phyloP scores from a whole-genome alignment of 331 rosid species.

The Stylosanthes scabra region DNA sequence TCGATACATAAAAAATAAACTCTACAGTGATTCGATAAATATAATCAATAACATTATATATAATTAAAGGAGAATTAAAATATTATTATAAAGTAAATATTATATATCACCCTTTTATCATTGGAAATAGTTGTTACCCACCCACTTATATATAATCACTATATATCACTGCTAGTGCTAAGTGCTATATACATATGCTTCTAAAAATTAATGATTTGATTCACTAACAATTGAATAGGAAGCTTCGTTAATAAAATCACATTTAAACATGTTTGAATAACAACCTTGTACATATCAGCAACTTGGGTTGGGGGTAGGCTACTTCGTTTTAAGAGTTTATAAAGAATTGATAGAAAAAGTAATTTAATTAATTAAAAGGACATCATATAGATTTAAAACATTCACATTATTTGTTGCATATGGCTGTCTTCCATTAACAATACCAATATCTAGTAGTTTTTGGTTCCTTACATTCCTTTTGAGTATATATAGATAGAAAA shows the following conservation, averaged over 20 bases:
- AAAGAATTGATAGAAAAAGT: not conserved
- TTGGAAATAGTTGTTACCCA: not conserved
- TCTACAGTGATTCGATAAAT: no score
- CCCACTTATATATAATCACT: no score
- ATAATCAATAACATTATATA: no score
- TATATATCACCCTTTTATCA: not conserved
- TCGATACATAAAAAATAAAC: no score
- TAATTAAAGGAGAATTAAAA: no score
- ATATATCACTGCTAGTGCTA: not conserved
- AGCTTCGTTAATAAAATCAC: not conserved
- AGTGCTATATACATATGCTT: not conserved
- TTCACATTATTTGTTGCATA: constrained; percentile 26
- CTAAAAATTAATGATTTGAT: not conserved
- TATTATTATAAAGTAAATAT: no score
- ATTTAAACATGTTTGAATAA: not conserved
- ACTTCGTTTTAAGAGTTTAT: not conserved
- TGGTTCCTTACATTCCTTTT: not conserved
- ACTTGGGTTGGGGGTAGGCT: not conserved
- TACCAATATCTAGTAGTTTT: not conserved
- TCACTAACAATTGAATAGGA: not conserved
- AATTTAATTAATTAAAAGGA: no score
- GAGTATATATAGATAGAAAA: no score
- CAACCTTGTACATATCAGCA: not conserved
- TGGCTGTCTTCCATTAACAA: constrained; percentile 39
- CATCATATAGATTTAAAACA: not conserved